Evolutionary conservation across 805 yeast genomes (phyloP).

Genomic region (Yarrowia deformans): DNA sequence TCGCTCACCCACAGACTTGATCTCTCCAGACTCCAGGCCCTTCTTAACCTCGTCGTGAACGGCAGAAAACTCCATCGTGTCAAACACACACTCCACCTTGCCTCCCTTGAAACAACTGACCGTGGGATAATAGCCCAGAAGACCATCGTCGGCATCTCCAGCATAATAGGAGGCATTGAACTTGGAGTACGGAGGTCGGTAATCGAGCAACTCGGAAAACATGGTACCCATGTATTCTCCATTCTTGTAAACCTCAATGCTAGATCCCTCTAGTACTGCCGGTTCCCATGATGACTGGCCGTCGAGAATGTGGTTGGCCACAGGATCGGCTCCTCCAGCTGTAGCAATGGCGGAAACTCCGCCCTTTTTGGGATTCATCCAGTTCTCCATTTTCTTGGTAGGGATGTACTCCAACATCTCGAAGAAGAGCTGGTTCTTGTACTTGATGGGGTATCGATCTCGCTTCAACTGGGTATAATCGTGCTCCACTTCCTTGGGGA

Average conservation of each 20-base stretch:
- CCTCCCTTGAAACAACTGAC: conserved; percentile 84
- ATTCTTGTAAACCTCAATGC: conserved; percentile 74
- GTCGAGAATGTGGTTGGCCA: conserved; percentile 42
- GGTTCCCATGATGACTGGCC: conserved; percentile 44
- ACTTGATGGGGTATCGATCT: conserved; percentile 87
- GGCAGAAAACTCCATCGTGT: conserved; percentile 62
- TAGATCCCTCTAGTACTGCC: conserved; percentile 54
- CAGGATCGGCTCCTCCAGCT: conserved; percentile 46
- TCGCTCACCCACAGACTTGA: conserved; percentile 63
- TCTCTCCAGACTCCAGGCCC: conserved; percentile 43
- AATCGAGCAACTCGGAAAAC: conserved; percentile 72
- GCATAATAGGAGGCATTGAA: conserved; percentile 46
- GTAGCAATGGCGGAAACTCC: conserved; percentile 31
- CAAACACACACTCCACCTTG: conserved; percentile 70
- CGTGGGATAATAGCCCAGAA: conserved; percentile 90
- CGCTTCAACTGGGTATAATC: conserved; percentile 59
- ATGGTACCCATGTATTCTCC: conserved; percentile 73
- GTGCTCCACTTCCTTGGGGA: conserved; percentile 59
- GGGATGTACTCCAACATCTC: conserved; percentile 84
- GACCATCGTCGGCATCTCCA: conserved; percentile 70
- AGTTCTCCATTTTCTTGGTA: conserved; percentile 73
- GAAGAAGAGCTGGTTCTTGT: conserved; percentile 75
- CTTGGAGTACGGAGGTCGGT: conserved; percentile 77
- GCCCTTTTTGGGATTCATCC: conserved; percentile 54
- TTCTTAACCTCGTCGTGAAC: conserved; percentile 51